These are phyloP conservation scores for Suillus hirtellus DNA, from an alignment of 768 basidiomycete genomes.

Conservation along the genomic window DNA sequence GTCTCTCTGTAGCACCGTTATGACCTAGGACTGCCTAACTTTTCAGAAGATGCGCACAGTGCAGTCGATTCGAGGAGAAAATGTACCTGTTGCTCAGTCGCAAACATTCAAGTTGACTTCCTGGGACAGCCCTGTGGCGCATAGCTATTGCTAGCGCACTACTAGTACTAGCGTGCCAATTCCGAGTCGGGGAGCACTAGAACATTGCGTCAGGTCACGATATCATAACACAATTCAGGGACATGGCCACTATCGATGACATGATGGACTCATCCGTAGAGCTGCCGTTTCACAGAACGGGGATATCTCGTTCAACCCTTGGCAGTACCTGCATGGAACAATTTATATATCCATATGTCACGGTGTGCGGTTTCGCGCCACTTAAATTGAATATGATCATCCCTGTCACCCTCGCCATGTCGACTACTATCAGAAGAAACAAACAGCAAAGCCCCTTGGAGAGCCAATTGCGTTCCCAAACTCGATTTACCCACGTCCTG, in stretches of 20 bases:
- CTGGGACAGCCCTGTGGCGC: background rate
- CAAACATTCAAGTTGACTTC: background rate
- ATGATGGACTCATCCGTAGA: background rate
- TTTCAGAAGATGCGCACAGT: too few relatives aligned
- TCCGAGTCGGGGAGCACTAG: background rate
- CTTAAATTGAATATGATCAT: too few relatives aligned
- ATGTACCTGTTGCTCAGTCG: background rate
- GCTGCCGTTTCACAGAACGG: too few relatives aligned
- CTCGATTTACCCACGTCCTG: slow-evolving; percentile 8
- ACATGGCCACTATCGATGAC: background rate
- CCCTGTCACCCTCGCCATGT: too few relatives aligned
- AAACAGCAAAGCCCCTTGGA: too few relatives aligned
- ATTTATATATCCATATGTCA: too few relatives aligned
- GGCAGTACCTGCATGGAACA: too few relatives aligned
- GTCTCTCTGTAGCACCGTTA: too few relatives aligned
- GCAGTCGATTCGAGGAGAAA: background rate
- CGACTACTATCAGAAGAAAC: too few relatives aligned
- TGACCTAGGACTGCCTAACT: too few relatives aligned
- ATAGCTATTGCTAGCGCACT: background rate
- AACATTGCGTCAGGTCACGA: background rate
- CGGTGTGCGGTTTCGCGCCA: too few relatives aligned
- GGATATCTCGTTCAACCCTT: too few relatives aligned
- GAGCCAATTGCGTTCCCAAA: slow-evolving; percentile 1
- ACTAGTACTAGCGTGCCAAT: background rate
- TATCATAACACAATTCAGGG: background rate